Evolutionary conservation across 306 rosid species (phyloP).

Genomic region (Canavalia ensiformis): DNA sequence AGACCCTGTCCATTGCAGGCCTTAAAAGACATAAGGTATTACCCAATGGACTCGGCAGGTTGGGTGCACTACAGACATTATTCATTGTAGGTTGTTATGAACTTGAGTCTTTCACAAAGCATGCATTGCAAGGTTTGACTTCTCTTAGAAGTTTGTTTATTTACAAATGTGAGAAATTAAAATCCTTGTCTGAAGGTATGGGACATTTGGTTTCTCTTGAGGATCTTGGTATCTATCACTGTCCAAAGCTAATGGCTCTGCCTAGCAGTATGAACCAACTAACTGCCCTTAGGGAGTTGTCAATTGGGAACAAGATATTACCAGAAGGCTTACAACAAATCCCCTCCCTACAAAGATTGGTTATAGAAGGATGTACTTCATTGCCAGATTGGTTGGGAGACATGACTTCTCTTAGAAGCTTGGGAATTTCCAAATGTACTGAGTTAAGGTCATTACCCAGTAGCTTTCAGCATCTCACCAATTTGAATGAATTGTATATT

Average conservation of each 20-base stretch:
- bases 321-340: slow-evolving; percentile 7
- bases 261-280: not conserved
- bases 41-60: not conserved
- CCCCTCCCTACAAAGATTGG: not conserved
- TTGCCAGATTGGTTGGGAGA: slow-evolving; percentile 27
- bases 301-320: accelerated
- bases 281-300: not conserved
- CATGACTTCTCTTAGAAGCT: not conserved
- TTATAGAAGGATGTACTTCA: accelerated
- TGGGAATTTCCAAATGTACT: accelerated
- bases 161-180: accelerated
- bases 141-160: not conserved
- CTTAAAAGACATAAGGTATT: not conserved
- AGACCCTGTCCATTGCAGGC: accelerated
- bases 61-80: not conserved
- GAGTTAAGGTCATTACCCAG: slow-evolving; percentile 21
- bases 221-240: accelerated
- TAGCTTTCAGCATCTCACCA: slow-evolving; percentile 21
- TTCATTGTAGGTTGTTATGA: accelerated
- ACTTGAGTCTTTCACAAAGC: not conserved
- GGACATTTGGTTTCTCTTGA: slow-evolving; percentile 25
- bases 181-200: slow-evolving; percentile 7
- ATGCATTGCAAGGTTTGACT: not conserved
- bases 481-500: not conserved
- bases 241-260: slow-evolving; percentile 16